Evolutionary conservation across 2,329 filamentous ascomycete species (phyloP), one percentile per base, ranked within the genome.

Genomic region (Neopestalotiopsis clavispora): DNA sequence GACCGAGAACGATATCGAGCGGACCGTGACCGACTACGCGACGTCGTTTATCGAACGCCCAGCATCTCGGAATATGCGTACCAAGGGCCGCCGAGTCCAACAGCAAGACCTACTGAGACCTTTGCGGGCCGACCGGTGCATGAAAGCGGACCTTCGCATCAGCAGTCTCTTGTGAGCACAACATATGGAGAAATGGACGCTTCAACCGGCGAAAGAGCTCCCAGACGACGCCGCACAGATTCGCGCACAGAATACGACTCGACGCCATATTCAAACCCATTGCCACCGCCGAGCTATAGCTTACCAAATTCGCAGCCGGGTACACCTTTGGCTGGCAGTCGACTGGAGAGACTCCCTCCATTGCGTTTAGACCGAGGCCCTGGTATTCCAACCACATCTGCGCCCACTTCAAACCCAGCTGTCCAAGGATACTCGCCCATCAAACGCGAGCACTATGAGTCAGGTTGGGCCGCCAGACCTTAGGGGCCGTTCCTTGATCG

Each of bases 1-100:
- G 91, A 94, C 74, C 84, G 87, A 38, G 91, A 95, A 69, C 94
- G 90, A 77, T 95, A 95, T 77, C 87, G 90, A 60, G 84, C 84
- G 9, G 93, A 96, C 74, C 85, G 93, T 64, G 91, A 94, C 74
- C 88, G 92, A 63, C 86, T 95, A 71, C 85, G 89, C 65, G 88
- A 91, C n/a, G 80, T 94, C 42, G 83, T 94, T 1, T 80, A 85
- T 63, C 86, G 88, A 71, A 88, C 88, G 4, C 86, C 89, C 2
- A 85, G 86, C 38, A 85, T 87, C 71, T 84, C 84, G 72, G 83
- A 88, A 42, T 81, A 84, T 65, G 87, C 85, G 4, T 84, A 83
- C 67, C 80, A 83, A 64, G 85, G 83, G 4, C 86, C 85, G 7
- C 82, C 83, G n/a, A 89, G 86, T 74, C 87, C 88, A 17, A 77